Conservation (phyloP, 305 asterid genomes). For the Galium porrigens region DNA sequence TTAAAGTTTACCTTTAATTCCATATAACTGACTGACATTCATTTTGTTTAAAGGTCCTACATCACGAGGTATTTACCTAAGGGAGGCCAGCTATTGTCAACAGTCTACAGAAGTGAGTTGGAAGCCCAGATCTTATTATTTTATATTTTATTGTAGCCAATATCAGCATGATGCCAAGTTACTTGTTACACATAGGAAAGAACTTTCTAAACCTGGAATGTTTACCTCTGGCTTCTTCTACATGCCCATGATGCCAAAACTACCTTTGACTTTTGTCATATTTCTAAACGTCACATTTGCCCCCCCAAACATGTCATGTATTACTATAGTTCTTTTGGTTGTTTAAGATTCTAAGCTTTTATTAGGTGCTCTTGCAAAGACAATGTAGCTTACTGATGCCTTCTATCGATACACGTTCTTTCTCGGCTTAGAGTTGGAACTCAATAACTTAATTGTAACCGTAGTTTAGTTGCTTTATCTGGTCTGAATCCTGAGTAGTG, state of each 20-base stretch:
- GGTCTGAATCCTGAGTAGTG: not conserved
- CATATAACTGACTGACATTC: conserved; percentile 12
- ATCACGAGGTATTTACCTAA: conserved; percentile 80
- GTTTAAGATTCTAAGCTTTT: not conserved
- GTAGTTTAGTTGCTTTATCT: not conserved
- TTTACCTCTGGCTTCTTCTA: not conserved
- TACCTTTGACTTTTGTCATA: not conserved
- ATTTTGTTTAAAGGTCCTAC: conserved; percentile 49
- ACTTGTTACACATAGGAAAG: too few relatives aligned
- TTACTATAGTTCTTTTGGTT: not conserved
- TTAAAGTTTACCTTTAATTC: conserved; percentile 12
- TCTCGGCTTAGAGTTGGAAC: not conserved
- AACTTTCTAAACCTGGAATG: not conserved
- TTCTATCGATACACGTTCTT: not conserved
- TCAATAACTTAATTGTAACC: not conserved
- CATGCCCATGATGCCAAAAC: not conserved
- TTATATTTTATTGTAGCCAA: not conserved
- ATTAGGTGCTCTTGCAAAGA: not conserved
- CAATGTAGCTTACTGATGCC: conserved; percentile 6
- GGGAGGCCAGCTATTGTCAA: conserved; percentile 61
- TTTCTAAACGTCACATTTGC: too few relatives aligned
- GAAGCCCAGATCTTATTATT: not conserved
- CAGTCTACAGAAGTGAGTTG: conserved; percentile 64
- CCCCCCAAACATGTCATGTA: not conserved
- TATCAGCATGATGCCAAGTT: not conserved